These are phyloP conservation scores for Fusarium duplospermum DNA, from an alignment of 2,329 filamentous ascomycete species.

Conservation along the genomic window DNA sequence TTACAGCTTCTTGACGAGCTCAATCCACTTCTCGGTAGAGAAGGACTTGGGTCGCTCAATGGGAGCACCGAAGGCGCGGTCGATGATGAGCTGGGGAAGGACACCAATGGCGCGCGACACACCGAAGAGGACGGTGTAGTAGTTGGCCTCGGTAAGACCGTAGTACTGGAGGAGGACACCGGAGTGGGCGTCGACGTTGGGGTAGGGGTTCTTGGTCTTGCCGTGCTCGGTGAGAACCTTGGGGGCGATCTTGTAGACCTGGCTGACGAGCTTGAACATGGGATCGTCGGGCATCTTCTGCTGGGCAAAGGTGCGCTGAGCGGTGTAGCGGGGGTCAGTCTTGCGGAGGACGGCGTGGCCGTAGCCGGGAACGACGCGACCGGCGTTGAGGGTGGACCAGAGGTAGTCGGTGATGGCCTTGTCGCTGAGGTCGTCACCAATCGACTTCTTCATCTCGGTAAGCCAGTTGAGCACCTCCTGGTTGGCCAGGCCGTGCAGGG, in stretches of 20 bases:
- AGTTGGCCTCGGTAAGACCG: constrained; percentile 97
- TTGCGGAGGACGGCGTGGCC: constrained; percentile 99
- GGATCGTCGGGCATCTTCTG: constrained; percentile 94
- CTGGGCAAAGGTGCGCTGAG: constrained; percentile 96
- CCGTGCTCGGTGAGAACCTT: constrained; percentile 98
- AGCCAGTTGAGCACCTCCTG: constrained; percentile 99
- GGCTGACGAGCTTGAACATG: constrained; percentile 99
- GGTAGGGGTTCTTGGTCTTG: constrained; percentile 99
- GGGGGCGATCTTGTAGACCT: constrained; percentile 99
- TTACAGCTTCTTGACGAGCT: constrained; percentile 94
- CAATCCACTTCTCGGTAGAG: constrained; percentile 96
- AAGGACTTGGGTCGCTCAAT: constrained; percentile 99
- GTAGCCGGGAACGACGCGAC: constrained; percentile 97
- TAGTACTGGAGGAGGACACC: constrained; percentile 99
- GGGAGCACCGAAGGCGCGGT: constrained; percentile 94
- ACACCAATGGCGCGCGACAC: constrained; percentile 98
- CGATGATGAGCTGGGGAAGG: constrained; percentile 98
- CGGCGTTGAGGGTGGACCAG: constrained; percentile 95
- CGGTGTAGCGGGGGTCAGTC: constrained; percentile 98
- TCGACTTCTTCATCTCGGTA: constrained; percentile 95
- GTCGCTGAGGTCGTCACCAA: constrained; percentile 96
- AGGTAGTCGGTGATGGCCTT: constrained; percentile 98
- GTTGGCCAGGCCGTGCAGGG: constrained; percentile 98
- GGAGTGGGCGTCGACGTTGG: constrained; percentile 98
- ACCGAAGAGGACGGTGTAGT: constrained; percentile 99